A percentile compares a stretch with the other conserved stretches of the same genome.
phyloP scores from a whole-genome alignment of 768 basidiomycete species.

The Suillus spraguei region DNA sequence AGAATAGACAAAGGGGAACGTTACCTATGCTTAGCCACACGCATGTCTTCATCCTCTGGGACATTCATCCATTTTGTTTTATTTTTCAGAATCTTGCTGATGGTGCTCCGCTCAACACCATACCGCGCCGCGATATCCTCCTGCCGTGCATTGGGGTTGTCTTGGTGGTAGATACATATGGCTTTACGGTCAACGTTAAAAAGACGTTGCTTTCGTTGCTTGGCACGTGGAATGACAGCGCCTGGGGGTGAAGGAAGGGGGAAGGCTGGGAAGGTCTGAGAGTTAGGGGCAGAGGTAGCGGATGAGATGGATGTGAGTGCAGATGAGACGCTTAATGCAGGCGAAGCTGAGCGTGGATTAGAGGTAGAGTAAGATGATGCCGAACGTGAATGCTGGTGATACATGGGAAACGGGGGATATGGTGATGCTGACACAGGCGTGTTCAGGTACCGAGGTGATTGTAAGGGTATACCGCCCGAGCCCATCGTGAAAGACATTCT shows the following conservation, averaged over 20 bases:
- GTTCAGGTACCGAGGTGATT: constrained; percentile 47
- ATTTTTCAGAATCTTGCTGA: constrained; percentile 88
- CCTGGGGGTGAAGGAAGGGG: constrained; percentile 32
- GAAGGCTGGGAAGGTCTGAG: constrained; percentile 32
- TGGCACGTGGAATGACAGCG: constrained; percentile 38
- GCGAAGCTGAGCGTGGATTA: constrained; percentile 59
- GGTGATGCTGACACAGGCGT: constrained; percentile 49
- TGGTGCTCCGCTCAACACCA: constrained; percentile 88
- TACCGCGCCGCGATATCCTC: constrained; percentile 81
- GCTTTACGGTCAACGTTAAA: constrained; percentile 73
- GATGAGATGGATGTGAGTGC: constrained; percentile 56
- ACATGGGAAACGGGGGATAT: constrained; percentile 47
- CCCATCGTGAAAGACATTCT: constrained; percentile 23
- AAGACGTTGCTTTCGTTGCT: constrained; percentile 74
- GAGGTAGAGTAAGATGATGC: constrained; percentile 45
- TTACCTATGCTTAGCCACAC: constrained; percentile 73
- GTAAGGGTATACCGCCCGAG: constrained; percentile 32
- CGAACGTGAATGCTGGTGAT: constrained; percentile 49
- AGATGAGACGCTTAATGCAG: constrained; percentile 60
- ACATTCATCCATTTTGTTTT: constrained; percentile 82
- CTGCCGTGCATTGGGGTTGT: constrained; percentile 72
- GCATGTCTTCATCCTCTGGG: constrained; percentile 56
- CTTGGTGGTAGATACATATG: constrained; percentile 68
- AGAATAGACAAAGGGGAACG: constrained; percentile 16
- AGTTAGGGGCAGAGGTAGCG: constrained; percentile 32